Evolutionary conservation across 2,329 filamentous ascomycete species (phyloP), one percentile per base, ranked within the genome.

Genomic region (Penicillium griseofulvum): DNA sequence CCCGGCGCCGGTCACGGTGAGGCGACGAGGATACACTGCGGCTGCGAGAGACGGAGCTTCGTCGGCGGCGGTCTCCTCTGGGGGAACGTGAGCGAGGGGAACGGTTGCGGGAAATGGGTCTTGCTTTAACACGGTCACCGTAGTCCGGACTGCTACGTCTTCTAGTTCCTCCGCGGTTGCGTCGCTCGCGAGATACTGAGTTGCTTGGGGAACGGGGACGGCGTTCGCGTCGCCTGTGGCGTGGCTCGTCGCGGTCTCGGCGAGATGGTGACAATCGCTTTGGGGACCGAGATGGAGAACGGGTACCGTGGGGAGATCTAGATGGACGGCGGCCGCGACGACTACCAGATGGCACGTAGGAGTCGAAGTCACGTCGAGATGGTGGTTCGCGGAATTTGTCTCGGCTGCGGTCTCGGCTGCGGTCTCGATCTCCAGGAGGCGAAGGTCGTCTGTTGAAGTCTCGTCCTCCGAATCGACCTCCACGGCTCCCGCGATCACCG

Each of bases 1-100:
- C 71, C 56, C 63, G 64, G 48, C 65, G 71, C 50, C 67, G 66
- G 56, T 61, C 57, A 46, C 67, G 65, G 50, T 69, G 63, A 51
- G 72, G 74, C 22, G 73, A 68, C 26, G 66, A 70, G 28, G 71
- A 74, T 47, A 66, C 60, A 59, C 69, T 74, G 66, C 68, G 37
- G 48, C 36, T 41, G 72, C 48, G 71, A 73, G 49, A 71, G 49
- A 74, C 76, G 65, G 48, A 50, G 48, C 73, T 68, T 58, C 66
- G 72, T 68, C 71, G 71, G 63, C 68, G 68, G 65, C 72, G 73
- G 57, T 71, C 67, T 75, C 76, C 70, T 78, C 78, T 82, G 75
- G 78, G 74, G 71, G 77, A 77, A 75, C 73, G 81, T 81, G 81
- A 83, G 79, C 79, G 79, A 65, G 78, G 79, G 68, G 75, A 75